A percentile compares a stretch with the other conserved stretches of the same genome.
Evolutionary conservation across 371 early-diverging fungal genomes (phyloP).

Genomic region (Dichotomocladium elegans): DNA sequence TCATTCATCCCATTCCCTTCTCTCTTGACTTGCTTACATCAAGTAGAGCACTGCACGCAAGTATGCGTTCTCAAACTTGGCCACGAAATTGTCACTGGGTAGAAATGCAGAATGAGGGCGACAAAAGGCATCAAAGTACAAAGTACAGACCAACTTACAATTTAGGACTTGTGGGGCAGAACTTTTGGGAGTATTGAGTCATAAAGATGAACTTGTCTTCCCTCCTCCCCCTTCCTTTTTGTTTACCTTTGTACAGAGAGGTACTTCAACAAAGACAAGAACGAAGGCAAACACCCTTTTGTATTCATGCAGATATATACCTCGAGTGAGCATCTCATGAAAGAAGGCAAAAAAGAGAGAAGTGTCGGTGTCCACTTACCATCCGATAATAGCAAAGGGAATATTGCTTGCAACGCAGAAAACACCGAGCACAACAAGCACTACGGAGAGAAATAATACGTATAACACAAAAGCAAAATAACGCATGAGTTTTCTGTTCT

Average conservation of each 20-base stretch:
- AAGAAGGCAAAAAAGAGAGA: not conserved
- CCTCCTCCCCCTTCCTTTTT: not conserved
- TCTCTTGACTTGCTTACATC: conserved; percentile 17
- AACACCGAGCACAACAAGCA: conserved; percentile 34
- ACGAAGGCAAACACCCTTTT: conserved; percentile 41
- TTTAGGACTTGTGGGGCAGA: conserved; percentile 45
- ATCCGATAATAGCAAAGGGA: conserved; percentile 40
- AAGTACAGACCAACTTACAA: conserved; percentile 27
- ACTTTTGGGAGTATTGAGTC: conserved; percentile 14
- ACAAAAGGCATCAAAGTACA: not conserved
- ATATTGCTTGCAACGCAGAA: conserved; percentile 24
- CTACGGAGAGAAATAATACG: conserved; percentile 7
- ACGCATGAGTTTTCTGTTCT: no score
- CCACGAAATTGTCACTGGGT: conserved; percentile 40
- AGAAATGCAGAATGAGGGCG: not conserved
- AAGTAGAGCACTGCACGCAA: conserved; percentile 31
- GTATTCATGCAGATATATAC: not conserved
- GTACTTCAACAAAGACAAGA: conserved; percentile 43
- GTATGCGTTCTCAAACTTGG: conserved; percentile 36
- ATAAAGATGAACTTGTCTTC: not conserved
- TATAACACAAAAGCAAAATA: no score
- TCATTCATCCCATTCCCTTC: not conserved
- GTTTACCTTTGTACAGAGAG: conserved; percentile 36
- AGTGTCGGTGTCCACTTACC: conserved; percentile 20
- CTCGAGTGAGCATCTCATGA: not conserved